Percentiles rank a stretch among this genome's conserved stretches.
Evolutionary conservation across 441 rosid genomes (phyloP).

Genomic region (Erodium moschatum): DNA sequence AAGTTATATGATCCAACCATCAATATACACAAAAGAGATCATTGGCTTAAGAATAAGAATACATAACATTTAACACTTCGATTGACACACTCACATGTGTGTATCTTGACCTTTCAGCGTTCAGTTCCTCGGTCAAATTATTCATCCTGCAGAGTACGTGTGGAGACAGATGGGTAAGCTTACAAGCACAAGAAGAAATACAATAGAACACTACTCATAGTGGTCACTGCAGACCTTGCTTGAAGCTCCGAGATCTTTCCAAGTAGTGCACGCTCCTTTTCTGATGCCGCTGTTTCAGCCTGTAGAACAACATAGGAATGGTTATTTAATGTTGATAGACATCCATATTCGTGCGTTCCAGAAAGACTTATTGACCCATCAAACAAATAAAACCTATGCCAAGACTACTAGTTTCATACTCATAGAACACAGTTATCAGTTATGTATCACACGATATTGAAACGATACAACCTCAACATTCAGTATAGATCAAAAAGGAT

Average conservation of each 20-base stretch:
- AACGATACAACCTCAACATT: background rate
- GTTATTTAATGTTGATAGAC: no score
- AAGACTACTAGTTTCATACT: background rate
- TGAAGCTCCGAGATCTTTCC: constrained; percentile 63
- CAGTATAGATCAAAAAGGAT: background rate
- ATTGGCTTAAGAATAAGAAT: background rate
- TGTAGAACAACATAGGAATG: constrained; percentile 19
- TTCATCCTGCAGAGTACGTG: constrained; percentile 48
- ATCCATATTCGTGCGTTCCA: no score
- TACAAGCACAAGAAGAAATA: background rate
- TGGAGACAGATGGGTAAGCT: constrained; percentile 4
- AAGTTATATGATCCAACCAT: constrained; percentile 16
- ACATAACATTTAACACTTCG: background rate
- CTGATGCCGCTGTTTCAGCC: constrained; percentile 55
- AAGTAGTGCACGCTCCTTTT: constrained; percentile 67
- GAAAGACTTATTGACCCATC: background rate
- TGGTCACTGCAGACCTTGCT: constrained; percentile 46
- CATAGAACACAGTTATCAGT: background rate
- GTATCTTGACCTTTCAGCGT: constrained; percentile 58
- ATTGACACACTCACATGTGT: constrained; percentile 45
- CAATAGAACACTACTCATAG: constrained; percentile 9
- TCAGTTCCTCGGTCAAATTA: constrained; percentile 62
- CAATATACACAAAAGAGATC: no score
- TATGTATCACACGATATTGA: background rate
- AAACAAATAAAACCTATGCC: background rate